These are phyloP conservation scores for Penicillium robsamsonii DNA, from an alignment of 495 filamentous ascomycete genomes.

Conservation along the genomic window DNA sequence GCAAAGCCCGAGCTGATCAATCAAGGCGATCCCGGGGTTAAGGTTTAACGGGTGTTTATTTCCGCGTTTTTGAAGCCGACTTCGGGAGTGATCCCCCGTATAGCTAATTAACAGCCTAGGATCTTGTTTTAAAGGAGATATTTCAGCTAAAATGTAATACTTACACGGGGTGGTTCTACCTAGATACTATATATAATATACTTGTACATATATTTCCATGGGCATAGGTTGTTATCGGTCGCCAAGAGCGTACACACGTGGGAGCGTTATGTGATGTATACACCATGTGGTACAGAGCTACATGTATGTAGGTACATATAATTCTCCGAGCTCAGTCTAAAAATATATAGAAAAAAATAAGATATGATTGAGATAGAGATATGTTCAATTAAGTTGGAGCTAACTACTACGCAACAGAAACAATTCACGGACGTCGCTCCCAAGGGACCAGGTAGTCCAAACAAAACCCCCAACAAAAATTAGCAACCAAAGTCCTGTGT, in stretches of 20 bases:
- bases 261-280: neutral
- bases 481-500: slow-evolving; percentile 19
- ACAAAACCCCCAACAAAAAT: slow-evolving; percentile 19
- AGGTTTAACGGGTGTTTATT: slow-evolving; percentile 1
- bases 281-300: neutral
- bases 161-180: too few relatives aligned
- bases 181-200: neutral
- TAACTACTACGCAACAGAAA: slow-evolving; percentile 18
- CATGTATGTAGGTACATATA: neutral
- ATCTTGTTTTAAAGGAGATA: neutral
- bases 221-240: neutral
- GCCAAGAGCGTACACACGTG: neutral
- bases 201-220: neutral
- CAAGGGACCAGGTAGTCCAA: slow-evolving; percentile 11
- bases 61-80: neutral
- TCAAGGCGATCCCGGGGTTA: slow-evolving; percentile 10
- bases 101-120: neutral
- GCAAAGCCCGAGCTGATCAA: slow-evolving; percentile 23
- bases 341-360: neutral
- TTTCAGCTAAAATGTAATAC: too few relatives aligned
- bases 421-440: slow-evolving; percentile 14
- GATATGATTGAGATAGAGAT: slow-evolving; percentile 6
- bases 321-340: neutral
- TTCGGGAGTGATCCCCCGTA: neutral
- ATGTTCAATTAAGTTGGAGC: slow-evolving; percentile 32